Evolutionary conservation across 2,329 filamentous ascomycete genomes (phyloP).

Genomic region (Aspergillus oerlinghausenensis): DNA sequence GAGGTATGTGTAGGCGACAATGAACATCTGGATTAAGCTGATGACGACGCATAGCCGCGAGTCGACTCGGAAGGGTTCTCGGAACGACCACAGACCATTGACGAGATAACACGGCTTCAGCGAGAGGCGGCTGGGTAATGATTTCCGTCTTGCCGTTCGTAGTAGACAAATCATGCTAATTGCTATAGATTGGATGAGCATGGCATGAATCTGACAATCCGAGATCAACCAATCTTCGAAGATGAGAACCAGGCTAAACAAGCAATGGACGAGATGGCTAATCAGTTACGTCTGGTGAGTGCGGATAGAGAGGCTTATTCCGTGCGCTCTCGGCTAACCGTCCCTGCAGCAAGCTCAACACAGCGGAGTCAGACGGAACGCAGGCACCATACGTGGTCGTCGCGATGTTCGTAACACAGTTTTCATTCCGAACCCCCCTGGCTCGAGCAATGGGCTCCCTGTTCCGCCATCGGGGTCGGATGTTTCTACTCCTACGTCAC

Average conservation of each 20-base stretch:
- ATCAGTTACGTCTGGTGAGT: constrained; percentile 43
- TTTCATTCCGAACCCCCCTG: constrained; percentile 58
- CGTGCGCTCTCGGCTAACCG: constrained; percentile 14
- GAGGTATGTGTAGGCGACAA: constrained; percentile 14
- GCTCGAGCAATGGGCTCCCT: constrained; percentile 33
- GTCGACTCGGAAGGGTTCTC: constrained; percentile 40
- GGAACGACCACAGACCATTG: constrained; percentile 37
- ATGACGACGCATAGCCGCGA: constrained; percentile 20
- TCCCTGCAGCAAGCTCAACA: constrained; percentile 40
- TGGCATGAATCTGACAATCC: constrained; percentile 44
- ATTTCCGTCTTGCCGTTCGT: neutral
- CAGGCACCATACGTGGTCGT: constrained; percentile 77
- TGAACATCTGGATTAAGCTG: neutral
- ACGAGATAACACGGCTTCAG: constrained; percentile 43
- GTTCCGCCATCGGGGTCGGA: constrained; percentile 23
- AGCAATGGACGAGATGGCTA: constrained; percentile 47
- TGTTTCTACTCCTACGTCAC: constrained; percentile 30
- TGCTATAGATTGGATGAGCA: constrained; percentile 37
- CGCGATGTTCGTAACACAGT: constrained; percentile 90
- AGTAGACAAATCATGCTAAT: constrained; percentile 12
- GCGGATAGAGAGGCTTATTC: neutral
- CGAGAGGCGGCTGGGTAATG: constrained; percentile 41
- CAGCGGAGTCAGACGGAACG: constrained; percentile 58
- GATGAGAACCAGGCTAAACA: constrained; percentile 47
- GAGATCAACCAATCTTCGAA: constrained; percentile 47